Evolutionary conservation across 208 protist species (phyloP).

Genomic region (Leishmania tarentolae): DNA sequence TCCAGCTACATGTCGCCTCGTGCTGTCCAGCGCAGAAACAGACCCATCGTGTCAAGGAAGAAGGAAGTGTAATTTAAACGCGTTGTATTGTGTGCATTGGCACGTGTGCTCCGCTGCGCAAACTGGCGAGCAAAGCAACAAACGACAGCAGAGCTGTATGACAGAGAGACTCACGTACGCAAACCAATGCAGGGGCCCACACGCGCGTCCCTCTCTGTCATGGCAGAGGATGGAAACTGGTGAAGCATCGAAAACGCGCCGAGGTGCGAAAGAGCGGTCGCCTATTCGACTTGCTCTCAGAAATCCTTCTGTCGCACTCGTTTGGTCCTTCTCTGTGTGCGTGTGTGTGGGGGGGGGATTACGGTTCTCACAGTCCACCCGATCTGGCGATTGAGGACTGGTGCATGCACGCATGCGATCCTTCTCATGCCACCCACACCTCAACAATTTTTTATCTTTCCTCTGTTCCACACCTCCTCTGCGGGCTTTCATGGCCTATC

Average conservation of each 20-base stretch:
- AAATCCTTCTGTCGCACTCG: background rate
- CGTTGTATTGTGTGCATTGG: background rate
- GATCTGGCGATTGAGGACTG: background rate
- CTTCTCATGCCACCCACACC: too few species aligned
- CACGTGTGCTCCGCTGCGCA: background rate
- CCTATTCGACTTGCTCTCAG: background rate
- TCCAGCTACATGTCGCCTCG: too few species aligned
- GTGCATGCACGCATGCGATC: background rate
- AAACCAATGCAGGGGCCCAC: background rate
- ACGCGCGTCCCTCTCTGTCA: background rate
- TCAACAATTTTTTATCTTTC: background rate
- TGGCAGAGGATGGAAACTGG: background rate
- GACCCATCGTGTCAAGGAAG: too few species aligned
- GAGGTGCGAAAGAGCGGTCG: background rate
- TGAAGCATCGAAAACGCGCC: background rate
- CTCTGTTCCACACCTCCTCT: background rate
- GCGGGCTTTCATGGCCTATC: background rate
- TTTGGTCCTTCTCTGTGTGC: background rate
- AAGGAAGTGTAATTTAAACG: background rate
- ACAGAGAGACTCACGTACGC: background rate
- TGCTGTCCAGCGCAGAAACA: too few species aligned
- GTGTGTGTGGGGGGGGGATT: background rate
- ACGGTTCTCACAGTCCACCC: background rate
- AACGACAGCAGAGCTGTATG: background rate
- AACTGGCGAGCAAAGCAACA: background rate